phyloP scores from a whole-genome alignment of 805 yeast genomes.

The Candida lessepsii region DNA sequence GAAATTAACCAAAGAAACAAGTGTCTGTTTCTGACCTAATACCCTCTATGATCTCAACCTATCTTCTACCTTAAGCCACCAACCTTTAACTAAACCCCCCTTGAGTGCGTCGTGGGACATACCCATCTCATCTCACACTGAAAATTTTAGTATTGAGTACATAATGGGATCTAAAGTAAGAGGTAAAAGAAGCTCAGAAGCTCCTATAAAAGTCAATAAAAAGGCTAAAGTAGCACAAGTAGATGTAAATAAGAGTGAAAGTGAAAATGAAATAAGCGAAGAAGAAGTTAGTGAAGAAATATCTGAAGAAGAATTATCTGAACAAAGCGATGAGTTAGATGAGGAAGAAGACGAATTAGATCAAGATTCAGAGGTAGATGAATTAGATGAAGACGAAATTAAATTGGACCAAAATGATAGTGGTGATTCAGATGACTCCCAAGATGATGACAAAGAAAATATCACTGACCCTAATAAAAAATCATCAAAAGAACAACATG shows the following conservation, averaged over 20 bases:
- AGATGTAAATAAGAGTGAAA: conserved; percentile 12
- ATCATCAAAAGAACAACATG: conserved; percentile 65
- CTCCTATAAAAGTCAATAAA: conserved; percentile 20
- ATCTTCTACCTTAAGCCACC: too few relatives aligned
- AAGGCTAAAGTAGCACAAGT: conserved; percentile 25
- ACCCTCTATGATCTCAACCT: too few relatives aligned
- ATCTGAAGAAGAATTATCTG: too few relatives aligned
- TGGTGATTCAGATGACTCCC: conserved; percentile 21
- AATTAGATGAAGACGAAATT: background rate
- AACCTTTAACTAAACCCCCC: too few relatives aligned
- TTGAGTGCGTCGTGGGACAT: conserved; percentile 1
- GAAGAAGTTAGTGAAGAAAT: background rate
- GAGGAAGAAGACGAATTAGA: conserved; percentile 8
- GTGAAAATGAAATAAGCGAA: conserved; percentile 5
- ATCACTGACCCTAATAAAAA: conserved; percentile 41
- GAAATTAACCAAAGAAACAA: too few relatives aligned
- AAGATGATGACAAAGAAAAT: conserved; percentile 25
- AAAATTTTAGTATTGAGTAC: background rate
- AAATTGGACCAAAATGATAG: conserved; percentile 19
- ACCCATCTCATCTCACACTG: conserved; percentile 13
- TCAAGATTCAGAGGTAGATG: background rate
- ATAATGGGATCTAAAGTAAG: conserved; percentile 20
- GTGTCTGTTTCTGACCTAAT: too few relatives aligned
- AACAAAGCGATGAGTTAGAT: conserved; percentile 2
- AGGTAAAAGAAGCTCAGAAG: conserved; percentile 31